A percentile compares a stretch with the other conserved stretches of the same genome.
phyloP scores from a whole-genome alignment of 106 monocot genomes.

The Phalaenopsis aphrodite region DNA sequence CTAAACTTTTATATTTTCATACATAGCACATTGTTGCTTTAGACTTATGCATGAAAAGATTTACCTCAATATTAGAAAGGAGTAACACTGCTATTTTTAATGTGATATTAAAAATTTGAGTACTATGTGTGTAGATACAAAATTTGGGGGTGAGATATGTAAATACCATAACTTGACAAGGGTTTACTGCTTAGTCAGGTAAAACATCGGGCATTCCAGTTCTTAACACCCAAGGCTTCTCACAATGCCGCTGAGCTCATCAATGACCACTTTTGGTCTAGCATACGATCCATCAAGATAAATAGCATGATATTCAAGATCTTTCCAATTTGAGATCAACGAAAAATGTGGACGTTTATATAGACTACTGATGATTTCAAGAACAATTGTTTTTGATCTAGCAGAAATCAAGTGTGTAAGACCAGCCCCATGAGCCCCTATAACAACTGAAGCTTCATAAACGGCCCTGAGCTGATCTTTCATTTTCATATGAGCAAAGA shows the following conservation, averaged over 20 bases:
- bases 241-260: conserved; percentile 55
- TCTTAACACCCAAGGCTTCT: conserved; percentile 58
- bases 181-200: no score
- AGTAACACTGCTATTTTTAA: no score
- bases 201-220: no score
- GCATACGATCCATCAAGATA: conserved; percentile 78
- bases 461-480: conserved; percentile 66
- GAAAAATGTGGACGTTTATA: conserved; percentile 78
- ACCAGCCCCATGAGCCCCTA: conserved; percentile 95
- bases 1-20: no score
- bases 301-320: conserved; percentile 77
- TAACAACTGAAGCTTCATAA: conserved; percentile 72
- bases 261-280: conserved; percentile 42
- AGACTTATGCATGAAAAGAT: no score
- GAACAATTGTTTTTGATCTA: conserved; percentile 44
- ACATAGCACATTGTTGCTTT: no score
- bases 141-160: no score
- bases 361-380: conserved; percentile 83
- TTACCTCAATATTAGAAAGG: no score
- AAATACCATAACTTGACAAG: no score
- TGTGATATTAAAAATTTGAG: no score
- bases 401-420: conserved; percentile 81
- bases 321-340: conserved; percentile 91
- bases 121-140: no score
- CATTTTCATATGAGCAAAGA: conserved; percentile 90